These are phyloP conservation scores for Helenozyma baotianmanensis DNA, from an alignment of 805 yeast species.

Conservation along the genomic window DNA sequence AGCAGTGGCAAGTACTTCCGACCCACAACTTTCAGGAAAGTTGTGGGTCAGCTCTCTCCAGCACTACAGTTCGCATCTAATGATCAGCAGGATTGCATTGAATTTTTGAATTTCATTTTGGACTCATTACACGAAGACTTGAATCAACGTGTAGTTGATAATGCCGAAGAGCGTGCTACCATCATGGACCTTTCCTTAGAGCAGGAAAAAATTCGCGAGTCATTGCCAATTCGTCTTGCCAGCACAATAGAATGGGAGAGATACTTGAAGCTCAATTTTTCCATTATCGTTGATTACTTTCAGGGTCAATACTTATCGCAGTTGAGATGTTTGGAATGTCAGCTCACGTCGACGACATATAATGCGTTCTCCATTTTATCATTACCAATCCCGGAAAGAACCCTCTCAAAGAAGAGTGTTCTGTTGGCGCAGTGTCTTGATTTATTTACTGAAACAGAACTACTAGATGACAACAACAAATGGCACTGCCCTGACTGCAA, in stretches of 20 bases:
- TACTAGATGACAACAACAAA: slow-evolving; percentile 69
- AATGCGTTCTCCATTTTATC: slow-evolving; percentile 77
- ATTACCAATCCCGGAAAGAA: slow-evolving; percentile 65
- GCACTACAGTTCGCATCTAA: slow-evolving; percentile 53
- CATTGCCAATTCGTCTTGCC: slow-evolving; percentile 70
- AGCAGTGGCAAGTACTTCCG: slow-evolving; percentile 46
- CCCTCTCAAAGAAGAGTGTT: slow-evolving; percentile 21
- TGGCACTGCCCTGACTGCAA: slow-evolving; percentile 85
- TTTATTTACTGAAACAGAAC: slow-evolving; percentile 71
- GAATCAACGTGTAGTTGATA: slow-evolving; percentile 50
- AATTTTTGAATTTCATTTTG: slow-evolving; percentile 67
- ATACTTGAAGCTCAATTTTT: slow-evolving; percentile 71
- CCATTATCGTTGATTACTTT: slow-evolving; percentile 73
- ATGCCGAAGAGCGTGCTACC: slow-evolving; percentile 28
- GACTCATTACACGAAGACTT: slow-evolving; percentile 83
- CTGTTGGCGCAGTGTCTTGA: slow-evolving; percentile 64
- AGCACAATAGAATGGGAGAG: slow-evolving; percentile 91
- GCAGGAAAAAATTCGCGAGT: slow-evolving; percentile 72
- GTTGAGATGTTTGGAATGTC: slow-evolving; percentile 68
- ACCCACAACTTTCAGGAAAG: slow-evolving; percentile 62
- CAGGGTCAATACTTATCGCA: slow-evolving; percentile 89
- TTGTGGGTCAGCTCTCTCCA: slow-evolving; percentile 63
- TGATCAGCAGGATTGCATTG: slow-evolving; percentile 85
- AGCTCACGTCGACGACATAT: slow-evolving; percentile 76
- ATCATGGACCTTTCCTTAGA: slow-evolving; percentile 47